Conservation (phyloP, 768 basidiomycete species). For the Sarcodon aspratus region DNA sequence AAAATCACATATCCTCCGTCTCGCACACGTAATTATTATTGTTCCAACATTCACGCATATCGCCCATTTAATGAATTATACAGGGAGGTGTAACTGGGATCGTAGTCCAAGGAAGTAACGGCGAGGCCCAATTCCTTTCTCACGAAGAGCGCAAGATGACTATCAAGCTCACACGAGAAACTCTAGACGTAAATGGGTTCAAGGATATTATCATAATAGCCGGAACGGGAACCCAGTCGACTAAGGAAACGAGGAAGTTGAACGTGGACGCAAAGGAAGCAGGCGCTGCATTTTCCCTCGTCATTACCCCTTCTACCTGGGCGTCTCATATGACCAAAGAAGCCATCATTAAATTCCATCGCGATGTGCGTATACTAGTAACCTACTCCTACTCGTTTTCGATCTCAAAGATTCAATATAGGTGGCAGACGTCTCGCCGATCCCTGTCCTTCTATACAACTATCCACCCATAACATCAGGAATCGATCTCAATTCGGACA, state of each 20-base stretch:
- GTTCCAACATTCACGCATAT: not conserved
- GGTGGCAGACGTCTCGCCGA: slow-evolving; percentile 59
- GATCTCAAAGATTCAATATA: slow-evolving; percentile 11
- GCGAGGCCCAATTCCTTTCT: slow-evolving; percentile 68
- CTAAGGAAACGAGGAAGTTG: slow-evolving; percentile 61
- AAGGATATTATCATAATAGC: slow-evolving; percentile 59
- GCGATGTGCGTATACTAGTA: slow-evolving; percentile 30
- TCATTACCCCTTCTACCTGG: slow-evolving; percentile 68
- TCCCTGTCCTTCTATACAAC: slow-evolving; percentile 77
- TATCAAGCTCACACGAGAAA: slow-evolving; percentile 55
- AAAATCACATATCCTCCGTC: slow-evolving; percentile 34
- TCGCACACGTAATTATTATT: slow-evolving; percentile 20
- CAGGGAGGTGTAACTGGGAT: slow-evolving; percentile 68
- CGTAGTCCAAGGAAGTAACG: slow-evolving; percentile 64
- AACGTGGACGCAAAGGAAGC: slow-evolving; percentile 67
- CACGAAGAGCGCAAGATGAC: slow-evolving; percentile 57
- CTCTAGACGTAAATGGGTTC: slow-evolving; percentile 65
- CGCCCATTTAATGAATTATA: slow-evolving; percentile 4
- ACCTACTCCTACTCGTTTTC: not conserved
- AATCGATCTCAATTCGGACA: slow-evolving; percentile 76
- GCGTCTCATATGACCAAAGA: slow-evolving; percentile 50
- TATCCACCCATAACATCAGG: slow-evolving; percentile 76
- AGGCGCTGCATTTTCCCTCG: slow-evolving; percentile 69
- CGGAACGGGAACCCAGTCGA: slow-evolving; percentile 76
- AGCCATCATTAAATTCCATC: slow-evolving; percentile 55